Conservation (phyloP, 176 grass and related monocot species). For the Alloteropsis semialata region DNA sequence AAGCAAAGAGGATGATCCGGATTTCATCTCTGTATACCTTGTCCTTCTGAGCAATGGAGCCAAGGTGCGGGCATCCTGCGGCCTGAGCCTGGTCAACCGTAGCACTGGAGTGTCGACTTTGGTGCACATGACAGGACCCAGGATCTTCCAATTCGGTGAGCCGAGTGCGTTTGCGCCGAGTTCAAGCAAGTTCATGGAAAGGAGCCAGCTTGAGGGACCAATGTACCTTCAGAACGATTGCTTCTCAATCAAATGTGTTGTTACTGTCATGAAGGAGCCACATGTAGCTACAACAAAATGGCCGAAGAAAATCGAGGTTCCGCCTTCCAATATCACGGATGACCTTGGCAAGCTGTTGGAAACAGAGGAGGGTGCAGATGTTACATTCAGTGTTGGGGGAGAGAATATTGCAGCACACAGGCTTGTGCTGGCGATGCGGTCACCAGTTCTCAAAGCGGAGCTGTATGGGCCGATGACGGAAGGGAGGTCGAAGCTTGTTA, state of each 20-base stretch:
- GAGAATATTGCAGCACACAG: slow-evolving; percentile 12
- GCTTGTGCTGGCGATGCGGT: slow-evolving; percentile 21
- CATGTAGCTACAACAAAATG: neutral
- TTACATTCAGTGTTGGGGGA: slow-evolving; percentile 24
- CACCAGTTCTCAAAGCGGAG: slow-evolving; percentile 32
- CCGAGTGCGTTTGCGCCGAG: neutral
- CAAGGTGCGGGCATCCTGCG: too few relatives aligned
- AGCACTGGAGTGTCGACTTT: neutral
- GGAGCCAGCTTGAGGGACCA: neutral
- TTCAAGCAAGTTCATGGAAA: neutral
- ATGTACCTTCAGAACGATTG: neutral
- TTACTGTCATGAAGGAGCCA: neutral
- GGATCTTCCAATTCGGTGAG: neutral
- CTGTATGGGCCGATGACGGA: slow-evolving; percentile 22
- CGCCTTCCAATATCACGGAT: neutral
- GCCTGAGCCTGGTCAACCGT: too few relatives aligned
- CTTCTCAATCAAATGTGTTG: neutral
- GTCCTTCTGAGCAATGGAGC: neutral
- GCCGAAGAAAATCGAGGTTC: neutral
- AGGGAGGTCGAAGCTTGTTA: neutral
- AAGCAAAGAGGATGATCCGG: too few relatives aligned
- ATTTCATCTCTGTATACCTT: neutral
- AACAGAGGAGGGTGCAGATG: neutral
- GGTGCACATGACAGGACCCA: neutral
- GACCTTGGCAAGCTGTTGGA: neutral